These are phyloP conservation scores for Ammopiptanthus mongolicus DNA, from an alignment of 306 rosid species.

Conservation along the genomic window DNA sequence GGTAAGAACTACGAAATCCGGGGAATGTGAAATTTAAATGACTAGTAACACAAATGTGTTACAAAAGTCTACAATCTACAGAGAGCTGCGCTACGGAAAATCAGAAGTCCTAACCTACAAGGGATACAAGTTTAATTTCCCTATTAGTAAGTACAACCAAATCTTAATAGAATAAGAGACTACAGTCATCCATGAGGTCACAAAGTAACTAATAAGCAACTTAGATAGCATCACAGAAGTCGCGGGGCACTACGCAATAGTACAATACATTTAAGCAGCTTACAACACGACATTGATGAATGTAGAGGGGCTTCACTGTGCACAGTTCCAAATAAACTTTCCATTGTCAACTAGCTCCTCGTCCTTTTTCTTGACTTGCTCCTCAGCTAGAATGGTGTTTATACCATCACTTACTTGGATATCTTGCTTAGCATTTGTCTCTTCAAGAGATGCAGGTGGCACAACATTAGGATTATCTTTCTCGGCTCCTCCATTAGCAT, in stretches of 20 bases:
- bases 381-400: conserved; percentile 19
- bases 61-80: conserved; percentile 24
- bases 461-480: conserved; percentile 21
- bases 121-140: conserved; percentile 5
- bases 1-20: background rate
- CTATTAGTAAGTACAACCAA: conserved; percentile 35
- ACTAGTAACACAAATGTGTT: conserved; percentile 1
- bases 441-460: conserved; percentile 2
- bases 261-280: conserved; percentile 35
- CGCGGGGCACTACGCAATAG: background rate
- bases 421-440: conserved; percentile 22
- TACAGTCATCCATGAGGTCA: conserved; percentile 34
- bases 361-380: background rate
- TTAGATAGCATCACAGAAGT: background rate
- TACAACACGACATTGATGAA: conserved; percentile 7
- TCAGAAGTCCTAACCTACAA: conserved; percentile 36
- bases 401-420: conserved; percentile 17
- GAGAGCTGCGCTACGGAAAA: conserved; percentile 13
- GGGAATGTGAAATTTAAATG: background rate
- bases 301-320: conserved; percentile 16
- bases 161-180: conserved; percentile 17
- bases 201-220: background rate
- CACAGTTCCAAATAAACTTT: conserved; percentile 29
- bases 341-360: conserved; percentile 29
- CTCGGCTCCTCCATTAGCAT: conserved; percentile 34